Evolutionary conservation across 176 grass and related monocot species (phyloP), one percentile per base, ranked within the genome.

Genomic region (Raddia distichophylla): DNA sequence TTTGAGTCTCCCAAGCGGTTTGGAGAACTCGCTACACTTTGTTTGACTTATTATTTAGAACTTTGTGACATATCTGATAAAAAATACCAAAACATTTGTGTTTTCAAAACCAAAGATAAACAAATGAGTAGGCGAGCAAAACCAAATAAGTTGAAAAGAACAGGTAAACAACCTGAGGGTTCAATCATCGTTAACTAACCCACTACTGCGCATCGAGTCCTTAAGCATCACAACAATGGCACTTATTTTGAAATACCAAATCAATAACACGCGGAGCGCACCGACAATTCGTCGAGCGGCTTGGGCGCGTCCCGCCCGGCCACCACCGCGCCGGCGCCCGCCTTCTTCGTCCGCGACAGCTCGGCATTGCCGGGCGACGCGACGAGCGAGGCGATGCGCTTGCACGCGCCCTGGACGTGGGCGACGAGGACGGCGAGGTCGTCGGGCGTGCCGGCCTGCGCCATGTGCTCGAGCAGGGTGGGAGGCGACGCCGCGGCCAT

Each of bases 251-350:
- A 5, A 60, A 17, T 27, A 19, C 63, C 3, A 68, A 83, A 6
- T 51, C 18, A 66, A 10, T 16, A 45, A 50, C 66, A 27, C 1
- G 32, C 37, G 1, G 32, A 37, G 3, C 61, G 13, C 73, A 95
- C 95, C 79, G 90, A 89, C 82, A 95, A 76, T 85, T 93, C 86
- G 58, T 98, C 93, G 67, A 98, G 93, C 43, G 93, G 96, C 84
- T 98, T 98, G 11, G 87, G 90, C 69, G 74, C 81, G 68, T 98
- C 93, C 6, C 96, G 87, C 5, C 57, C 79, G n/a, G 84, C 82
- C 42, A 73, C 59, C 40, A 79, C 51, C 37, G 76, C 18, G 2
- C 4, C 40, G 1, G 62, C 22, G 22, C 50, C 76, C 2, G 5
- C 50, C 17, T 60, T 33, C 65, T 78, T 79, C 9, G 58, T 69